phyloP scores from a whole-genome alignment of 768 basidiomycete genomes.

The Agaricus subrufescens region DNA sequence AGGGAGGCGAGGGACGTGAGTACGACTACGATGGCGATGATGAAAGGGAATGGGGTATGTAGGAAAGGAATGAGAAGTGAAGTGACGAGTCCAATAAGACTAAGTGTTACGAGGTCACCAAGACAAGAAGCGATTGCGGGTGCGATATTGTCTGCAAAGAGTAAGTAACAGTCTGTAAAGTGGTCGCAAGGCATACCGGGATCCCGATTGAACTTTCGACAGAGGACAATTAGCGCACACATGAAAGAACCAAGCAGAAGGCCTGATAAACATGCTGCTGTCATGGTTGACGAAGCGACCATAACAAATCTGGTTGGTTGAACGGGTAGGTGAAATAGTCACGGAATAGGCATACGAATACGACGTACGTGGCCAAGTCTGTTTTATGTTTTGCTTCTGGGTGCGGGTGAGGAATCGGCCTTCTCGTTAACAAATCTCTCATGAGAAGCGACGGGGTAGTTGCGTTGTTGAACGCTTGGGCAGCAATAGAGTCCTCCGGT shows the following conservation, averaged over 20 bases:
- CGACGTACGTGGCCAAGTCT: slow-evolving; percentile 31
- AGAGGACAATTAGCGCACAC: slow-evolving; percentile 77
- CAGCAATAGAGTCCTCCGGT: slow-evolving; percentile 15
- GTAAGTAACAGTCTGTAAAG: neutral
- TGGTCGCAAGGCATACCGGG: slow-evolving; percentile 55
- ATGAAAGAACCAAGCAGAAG: slow-evolving; percentile 89
- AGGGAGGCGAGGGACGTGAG: slow-evolving; percentile 44
- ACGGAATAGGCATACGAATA: neutral
- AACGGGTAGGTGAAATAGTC: neutral
- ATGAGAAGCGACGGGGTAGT: slow-evolving; percentile 11
- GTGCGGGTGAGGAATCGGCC: slow-evolving; percentile 18
- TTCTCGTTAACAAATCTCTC: slow-evolving; percentile 18
- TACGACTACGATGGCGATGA: slow-evolving; percentile 47
- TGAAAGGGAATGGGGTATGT: slow-evolving; percentile 59
- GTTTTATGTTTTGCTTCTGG: slow-evolving; percentile 22
- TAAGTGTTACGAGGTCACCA: slow-evolving; percentile 88
- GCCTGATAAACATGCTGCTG: slow-evolving; percentile 73
- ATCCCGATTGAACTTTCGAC: slow-evolving; percentile 70
- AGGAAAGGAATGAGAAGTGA: slow-evolving; percentile 64
- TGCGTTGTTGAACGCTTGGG: slow-evolving; percentile 12
- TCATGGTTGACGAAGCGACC: slow-evolving; percentile 76
- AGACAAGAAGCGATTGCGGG: slow-evolving; percentile 91
- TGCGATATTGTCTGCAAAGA: slow-evolving; percentile 80
- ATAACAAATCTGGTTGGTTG: slow-evolving; percentile 56
- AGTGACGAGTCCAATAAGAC: slow-evolving; percentile 74